Evolutionary conservation across 306 rosid species (phyloP).

Genomic region (Comarum palustre): DNA sequence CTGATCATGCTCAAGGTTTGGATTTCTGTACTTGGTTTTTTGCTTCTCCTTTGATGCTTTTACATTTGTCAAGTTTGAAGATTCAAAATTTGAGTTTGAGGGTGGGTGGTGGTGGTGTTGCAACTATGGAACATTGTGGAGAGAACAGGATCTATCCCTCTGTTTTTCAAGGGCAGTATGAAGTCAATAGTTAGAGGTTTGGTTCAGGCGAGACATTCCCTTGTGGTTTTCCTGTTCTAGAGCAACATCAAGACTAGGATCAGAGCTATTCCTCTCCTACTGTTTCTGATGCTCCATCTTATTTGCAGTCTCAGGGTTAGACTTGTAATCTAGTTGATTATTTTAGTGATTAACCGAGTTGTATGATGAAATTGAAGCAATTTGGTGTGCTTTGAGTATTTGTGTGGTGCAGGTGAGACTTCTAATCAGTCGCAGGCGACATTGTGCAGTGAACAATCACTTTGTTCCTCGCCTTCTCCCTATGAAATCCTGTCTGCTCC

Average conservation of each 20-base stretch:
- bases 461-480: neutral
- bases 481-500: neutral
- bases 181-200: too few relatives aligned
- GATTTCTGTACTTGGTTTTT: neutral
- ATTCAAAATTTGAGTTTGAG: too few relatives aligned
- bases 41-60: neutral
- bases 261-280: neutral
- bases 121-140: too few relatives aligned
- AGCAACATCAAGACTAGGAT: neutral
- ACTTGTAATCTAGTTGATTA: neutral
- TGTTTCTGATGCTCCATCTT: neutral
- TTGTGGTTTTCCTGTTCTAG: neutral
- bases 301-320: neutral
- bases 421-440: neutral
- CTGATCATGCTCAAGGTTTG: neutral
- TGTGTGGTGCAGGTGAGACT: neutral
- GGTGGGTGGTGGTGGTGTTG: too few relatives aligned
- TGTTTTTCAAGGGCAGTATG: too few relatives aligned
- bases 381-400: neutral
- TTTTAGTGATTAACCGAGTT: neutral
- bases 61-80: too few relatives aligned
- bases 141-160: too few relatives aligned
- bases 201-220: neutral
- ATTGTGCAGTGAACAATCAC: neutral
- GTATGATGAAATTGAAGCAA: neutral